These are phyloP conservation scores for Huntiella omanensis DNA, from an alignment of 2,329 filamentous ascomycete genomes.

Conservation along the genomic window DNA sequence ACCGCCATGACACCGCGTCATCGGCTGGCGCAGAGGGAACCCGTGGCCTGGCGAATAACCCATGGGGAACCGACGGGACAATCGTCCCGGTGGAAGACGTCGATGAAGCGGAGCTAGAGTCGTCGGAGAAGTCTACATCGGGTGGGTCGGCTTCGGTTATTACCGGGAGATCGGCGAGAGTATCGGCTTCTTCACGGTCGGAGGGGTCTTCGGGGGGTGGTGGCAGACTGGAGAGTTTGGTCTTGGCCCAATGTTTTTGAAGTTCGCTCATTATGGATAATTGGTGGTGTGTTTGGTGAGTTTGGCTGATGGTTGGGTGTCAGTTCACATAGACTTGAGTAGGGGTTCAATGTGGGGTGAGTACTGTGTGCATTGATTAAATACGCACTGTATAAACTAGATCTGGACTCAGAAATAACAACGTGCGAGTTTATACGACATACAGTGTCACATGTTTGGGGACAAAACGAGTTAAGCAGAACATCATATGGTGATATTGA, in stretches of 20 bases:
- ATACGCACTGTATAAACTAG: no score
- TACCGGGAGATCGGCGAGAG: background rate
- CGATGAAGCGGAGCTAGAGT: slow-evolving; percentile 45
- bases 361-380: background rate
- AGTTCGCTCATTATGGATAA: slow-evolving; percentile 51
- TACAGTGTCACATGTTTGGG: background rate
- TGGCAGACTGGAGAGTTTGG: slow-evolving; percentile 43
- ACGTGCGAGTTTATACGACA: no score
- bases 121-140: slow-evolving; percentile 26
- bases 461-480: background rate
- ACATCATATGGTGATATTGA: slow-evolving; percentile 4
- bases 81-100: slow-evolving; percentile 87
- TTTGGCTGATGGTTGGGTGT: background rate
- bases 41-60: slow-evolving; percentile 53
- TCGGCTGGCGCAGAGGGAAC: slow-evolving; percentile 19
- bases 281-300: background rate
- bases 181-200: background rate
- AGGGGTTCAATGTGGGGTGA: slow-evolving; percentile 11
- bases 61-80: slow-evolving; percentile 55
- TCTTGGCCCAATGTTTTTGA: slow-evolving; percentile 60
- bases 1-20: no score
- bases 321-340: background rate
- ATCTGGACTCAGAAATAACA: no score
- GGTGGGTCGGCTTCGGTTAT: slow-evolving; percentile 1
- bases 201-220: slow-evolving; percentile 3